Base-by-base conservation (phyloP, 768 basidiomycete species). In the Ephemerocybe angulata region DNA sequence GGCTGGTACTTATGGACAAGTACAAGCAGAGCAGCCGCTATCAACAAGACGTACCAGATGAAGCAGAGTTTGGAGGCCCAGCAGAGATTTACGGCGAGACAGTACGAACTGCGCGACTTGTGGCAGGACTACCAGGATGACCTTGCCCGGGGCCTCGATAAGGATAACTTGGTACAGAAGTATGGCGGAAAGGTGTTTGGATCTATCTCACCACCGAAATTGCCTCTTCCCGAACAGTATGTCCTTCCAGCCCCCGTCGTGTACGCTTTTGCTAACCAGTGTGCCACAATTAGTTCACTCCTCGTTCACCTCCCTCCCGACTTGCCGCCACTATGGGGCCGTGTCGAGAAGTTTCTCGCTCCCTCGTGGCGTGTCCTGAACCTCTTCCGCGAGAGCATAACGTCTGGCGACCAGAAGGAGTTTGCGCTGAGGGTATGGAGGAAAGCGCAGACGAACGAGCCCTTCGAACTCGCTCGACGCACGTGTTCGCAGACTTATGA, bases 1-100 rank as follows among this genome's bases (percentile, higher is more conserved):
- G 88, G 88, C 4, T 86, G 80, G 78, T 91, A 91, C 63, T 61
- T 91, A 38, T 90, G 87, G 87, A 77, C 81, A 49, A 79, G 80
- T 15, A 74, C 73, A 52, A 82, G 76, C 47, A 73, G 76, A 46
- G 74, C 72, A 65, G 81, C 78, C 11, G 74, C 78, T 7, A 72
- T 77, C 58, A 80, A 85, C 63, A 83, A 82, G 62, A 67, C 84
- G 48, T 69, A 79, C 17, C 72, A 75, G 47, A 89, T 90, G 87
- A 76, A 74, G 60, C 64, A 73, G 53, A 80, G 79, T 56, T 71
- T 90, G 40, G 75, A 75, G 53, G 64, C 67, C 44, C 87, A 88
- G 67, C 72, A 75, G 40, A 57, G 69, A 43, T 67, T 75, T 60
- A 70, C 77, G 29, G 58, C 66, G 21, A 57, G 67, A 41, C 76